Evolutionary conservation across 257 asterid genomes (phyloP), one percentile per base, ranked within the genome.

Genomic region (Solanum lycopersicoides): DNA sequence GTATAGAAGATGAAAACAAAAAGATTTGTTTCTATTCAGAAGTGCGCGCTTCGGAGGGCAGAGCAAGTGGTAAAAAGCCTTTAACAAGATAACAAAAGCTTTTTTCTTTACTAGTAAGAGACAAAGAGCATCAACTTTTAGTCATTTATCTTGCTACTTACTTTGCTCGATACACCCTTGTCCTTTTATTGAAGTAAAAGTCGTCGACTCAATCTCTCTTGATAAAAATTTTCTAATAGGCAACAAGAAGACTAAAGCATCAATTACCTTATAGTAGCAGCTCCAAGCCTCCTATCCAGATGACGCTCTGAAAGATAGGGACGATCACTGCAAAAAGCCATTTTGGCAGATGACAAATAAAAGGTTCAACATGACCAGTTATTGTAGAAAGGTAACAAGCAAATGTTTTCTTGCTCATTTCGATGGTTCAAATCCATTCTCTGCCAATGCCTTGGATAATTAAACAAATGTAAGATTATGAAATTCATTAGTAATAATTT

Each of bases 1-100:
- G 96, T 91, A 94, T 89, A 93, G 91, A 32, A 96, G 92, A 80
- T 96, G 99, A 98, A 95, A 92, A 85, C 93, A 96, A 83, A 97
- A 95, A 82, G 98, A 96, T 89, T 88, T 97, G 35, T 66, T 96
- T 9, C 88, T 97, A 10, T 97, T 97, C 94, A 85, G 99, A 87
- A 97, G 99, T 87, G 97, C 98, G 99, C 86, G 97, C 98, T 18
- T 96, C 98, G 12, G 98, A 97, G 32, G 94, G 98, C 13, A 10
- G n/a, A n/a, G 32, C 32, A 63, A 60, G 5, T n/a, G 23, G 7
- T n/a, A n/a, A 63, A n/a, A 6, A 3, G 32, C 30, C 16, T 63
- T n/a, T 63, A 65, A 65, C 13, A n/a, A 23, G 14, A 63, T 23
- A 63, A 12, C 12, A 25, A 65, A 1, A 16, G 2, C 4, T 65